Base-by-base conservation (phyloP, 306 rosid species). In the Prunus armeniaca region DNA sequence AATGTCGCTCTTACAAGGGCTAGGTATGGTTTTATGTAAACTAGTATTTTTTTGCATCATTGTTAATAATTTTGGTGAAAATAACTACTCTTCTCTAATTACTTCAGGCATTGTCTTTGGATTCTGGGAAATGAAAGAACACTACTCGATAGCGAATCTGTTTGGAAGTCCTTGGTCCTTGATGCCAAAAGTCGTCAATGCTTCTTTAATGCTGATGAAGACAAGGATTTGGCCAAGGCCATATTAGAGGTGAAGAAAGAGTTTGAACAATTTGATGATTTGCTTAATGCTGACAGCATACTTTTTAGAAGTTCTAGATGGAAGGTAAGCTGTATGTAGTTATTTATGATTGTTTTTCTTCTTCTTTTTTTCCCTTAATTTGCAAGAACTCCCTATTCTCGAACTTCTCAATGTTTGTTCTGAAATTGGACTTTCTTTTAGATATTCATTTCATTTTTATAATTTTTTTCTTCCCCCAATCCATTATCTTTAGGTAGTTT, bases 1-100 rank as follows among this genome's bases (percentile, higher is more conserved):
- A 93, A 93, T 87, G 98, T 93, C 77, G 87, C 96, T 79, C 90
- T 93, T 61, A 93, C 98, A 12, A 87, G 96, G 80, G 98, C 98
- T 3, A 83, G 98, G 98, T 93, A 84, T 46, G 74, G 12, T 13
- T 25, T 73, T 41, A 43, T 49, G 34, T 43, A 4, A 45, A 22
- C 12, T 62, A 46, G 17, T 25, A 17, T 34, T 25, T 25, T 76
- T 62, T 45, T 43, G 20, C 34, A 5, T 63, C 3, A 6, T 58
- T 60, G 22, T 49, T 56, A 5, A 13, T 43, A 51, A 15, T 13
- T 49, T 22, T 30, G 50, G n/a, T 74, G 46, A 20, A 20, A 72
- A 65, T 81, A 63, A 12, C 38, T 69, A 22, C 17, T 74, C 8
- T 50, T 24, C 19, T 27, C 30, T 81, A 60, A 60, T 76, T 65